Evolutionary conservation across 257 asterid genomes (phyloP).

Genomic region (Lycium barbarum): DNA sequence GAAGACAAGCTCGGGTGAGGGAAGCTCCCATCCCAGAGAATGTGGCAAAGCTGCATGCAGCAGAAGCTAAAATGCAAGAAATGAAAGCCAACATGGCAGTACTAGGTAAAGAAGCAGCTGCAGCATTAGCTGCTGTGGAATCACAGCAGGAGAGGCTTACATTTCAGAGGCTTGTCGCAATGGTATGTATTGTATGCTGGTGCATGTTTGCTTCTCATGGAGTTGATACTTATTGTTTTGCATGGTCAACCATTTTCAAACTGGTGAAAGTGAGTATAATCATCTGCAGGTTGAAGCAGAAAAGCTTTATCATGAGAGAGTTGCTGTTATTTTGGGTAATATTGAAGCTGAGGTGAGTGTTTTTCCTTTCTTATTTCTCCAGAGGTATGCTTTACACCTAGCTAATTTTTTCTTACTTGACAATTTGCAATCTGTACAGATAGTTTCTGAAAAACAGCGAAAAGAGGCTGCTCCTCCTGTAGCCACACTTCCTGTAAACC

Average conservation of each 20-base stretch:
- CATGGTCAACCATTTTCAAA: constrained; percentile 23
- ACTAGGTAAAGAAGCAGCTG: constrained; percentile 96
- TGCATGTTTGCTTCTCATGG: constrained; percentile 23
- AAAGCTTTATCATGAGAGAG: constrained; percentile 82
- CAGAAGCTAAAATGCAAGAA: constrained; percentile 94
- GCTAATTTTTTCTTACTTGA: constrained; percentile 34
- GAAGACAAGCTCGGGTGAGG: constrained; percentile 92
- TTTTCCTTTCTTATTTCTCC: constrained; percentile 33
- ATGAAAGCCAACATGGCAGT: constrained; percentile 93
- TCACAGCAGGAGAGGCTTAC: constrained; percentile 98
- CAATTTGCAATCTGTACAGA: constrained; percentile 49
- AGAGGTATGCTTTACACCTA: constrained; percentile 19
- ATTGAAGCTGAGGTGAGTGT: constrained; percentile 85
- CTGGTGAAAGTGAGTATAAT: constrained; percentile 18
- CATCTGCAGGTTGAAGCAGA: constrained; percentile 86
- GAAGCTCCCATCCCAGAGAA: constrained; percentile 96
- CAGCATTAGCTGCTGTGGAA: constrained; percentile 92
- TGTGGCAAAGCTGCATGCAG: constrained; percentile 87
- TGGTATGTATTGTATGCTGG: constrained; percentile 57
- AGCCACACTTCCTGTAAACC: constrained; percentile 79
- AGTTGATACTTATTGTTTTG: neutral
- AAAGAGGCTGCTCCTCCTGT: constrained; percentile 98
- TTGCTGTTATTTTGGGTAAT: constrained; percentile 91
- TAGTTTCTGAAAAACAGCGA: constrained; percentile 94
- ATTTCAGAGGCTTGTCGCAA: constrained; percentile 89